These are phyloP conservation scores for Tetrapisispora taiwanensis DNA, from an alignment of 805 yeast genomes.

Conservation along the genomic window DNA sequence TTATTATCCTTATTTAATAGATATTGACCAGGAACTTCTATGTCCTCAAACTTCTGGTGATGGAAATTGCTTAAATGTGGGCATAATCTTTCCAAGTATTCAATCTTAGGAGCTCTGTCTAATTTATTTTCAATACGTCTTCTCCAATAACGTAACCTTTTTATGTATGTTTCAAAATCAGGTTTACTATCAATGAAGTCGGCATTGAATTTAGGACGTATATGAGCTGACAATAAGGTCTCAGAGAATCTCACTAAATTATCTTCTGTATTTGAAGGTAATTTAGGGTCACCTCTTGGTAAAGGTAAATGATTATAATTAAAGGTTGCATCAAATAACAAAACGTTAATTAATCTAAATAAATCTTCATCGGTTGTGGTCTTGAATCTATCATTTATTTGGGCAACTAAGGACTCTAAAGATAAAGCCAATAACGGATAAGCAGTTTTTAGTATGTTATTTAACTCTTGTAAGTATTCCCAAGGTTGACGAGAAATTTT, in stretches of 20 bases:
- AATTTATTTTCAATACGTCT: slow-evolving; percentile 84
- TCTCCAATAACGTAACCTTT: slow-evolving; percentile 82
- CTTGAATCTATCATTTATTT: slow-evolving; percentile 86
- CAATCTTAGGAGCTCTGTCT: slow-evolving; percentile 70
- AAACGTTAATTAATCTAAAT: slow-evolving; percentile 82
- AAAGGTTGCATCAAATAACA: slow-evolving; percentile 87
- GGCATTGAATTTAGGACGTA: slow-evolving; percentile 79
- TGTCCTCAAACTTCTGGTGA: slow-evolving; percentile 95
- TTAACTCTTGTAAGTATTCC: slow-evolving; percentile 87
- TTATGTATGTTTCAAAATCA: slow-evolving; percentile 75
- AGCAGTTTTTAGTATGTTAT: slow-evolving; percentile 92
- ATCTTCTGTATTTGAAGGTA: slow-evolving; percentile 86
- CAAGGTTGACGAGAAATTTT: slow-evolving; percentile 61
- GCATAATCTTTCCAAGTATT: slow-evolving; percentile 80
- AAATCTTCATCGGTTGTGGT: slow-evolving; percentile 94
- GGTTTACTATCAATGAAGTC: slow-evolving; percentile 86
- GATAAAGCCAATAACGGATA: slow-evolving; percentile 89
- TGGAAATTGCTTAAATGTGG: slow-evolving; percentile 96
- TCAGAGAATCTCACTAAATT: slow-evolving; percentile 85
- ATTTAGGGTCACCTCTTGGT: slow-evolving; percentile 77
- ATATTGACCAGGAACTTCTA: slow-evolving; percentile 96
- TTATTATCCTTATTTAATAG: slow-evolving; percentile 79
- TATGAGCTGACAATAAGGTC: slow-evolving; percentile 79
- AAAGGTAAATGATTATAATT: slow-evolving; percentile 76
- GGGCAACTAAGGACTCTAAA: slow-evolving; percentile 90